Percentiles rank a stretch among this genome's conserved stretches.
Conservation (phyloP, 2,329 filamentous ascomycete species). For the Ophiocordyceps camponoti-saundersi region DNA sequence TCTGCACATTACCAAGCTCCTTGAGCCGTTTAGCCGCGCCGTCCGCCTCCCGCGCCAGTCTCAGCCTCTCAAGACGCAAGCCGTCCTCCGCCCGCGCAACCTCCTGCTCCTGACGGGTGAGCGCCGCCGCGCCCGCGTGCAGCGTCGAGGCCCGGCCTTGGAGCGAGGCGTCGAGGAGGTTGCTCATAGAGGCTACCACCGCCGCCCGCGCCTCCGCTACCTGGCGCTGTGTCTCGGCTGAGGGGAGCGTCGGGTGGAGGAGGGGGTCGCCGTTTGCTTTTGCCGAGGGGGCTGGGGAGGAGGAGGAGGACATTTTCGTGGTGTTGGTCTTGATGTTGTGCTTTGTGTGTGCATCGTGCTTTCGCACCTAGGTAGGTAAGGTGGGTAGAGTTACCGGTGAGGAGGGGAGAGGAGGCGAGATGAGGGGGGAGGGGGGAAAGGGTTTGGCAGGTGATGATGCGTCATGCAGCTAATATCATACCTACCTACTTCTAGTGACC, state of each 20-base stretch:
- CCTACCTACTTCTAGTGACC: too few relatives aligned
- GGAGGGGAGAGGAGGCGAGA: too few relatives aligned
- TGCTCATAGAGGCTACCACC: conserved; percentile 46
- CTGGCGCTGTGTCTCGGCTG: conserved; percentile 25
- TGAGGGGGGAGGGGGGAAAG: too few relatives aligned
- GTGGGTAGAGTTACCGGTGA: too few relatives aligned
- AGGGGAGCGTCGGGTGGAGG: conserved; percentile 21
- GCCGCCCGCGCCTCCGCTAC: conserved; percentile 40
- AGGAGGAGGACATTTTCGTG: background rate
- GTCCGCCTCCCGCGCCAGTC: conserved; percentile 46
- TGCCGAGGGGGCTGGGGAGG: background rate
- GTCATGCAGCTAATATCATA: too few relatives aligned
- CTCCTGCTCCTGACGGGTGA: conserved; percentile 51
- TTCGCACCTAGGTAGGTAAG: too few relatives aligned
- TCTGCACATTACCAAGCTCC: conserved; percentile 68
- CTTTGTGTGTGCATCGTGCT: too few relatives aligned
- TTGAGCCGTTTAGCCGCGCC: conserved; percentile 49
- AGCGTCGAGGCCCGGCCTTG: conserved; percentile 50
- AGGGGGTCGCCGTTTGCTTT: background rate
- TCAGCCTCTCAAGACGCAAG: conserved; percentile 46
- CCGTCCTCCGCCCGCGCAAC: conserved; percentile 41
- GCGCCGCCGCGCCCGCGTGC: conserved; percentile 49
- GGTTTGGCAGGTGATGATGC: too few relatives aligned
- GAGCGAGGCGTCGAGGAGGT: conserved; percentile 52
- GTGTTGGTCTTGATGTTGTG: too few relatives aligned